Evolutionary conservation across 768 basidiomycete genomes (phyloP).

Genomic region (Daedaleopsis sinensis): DNA sequence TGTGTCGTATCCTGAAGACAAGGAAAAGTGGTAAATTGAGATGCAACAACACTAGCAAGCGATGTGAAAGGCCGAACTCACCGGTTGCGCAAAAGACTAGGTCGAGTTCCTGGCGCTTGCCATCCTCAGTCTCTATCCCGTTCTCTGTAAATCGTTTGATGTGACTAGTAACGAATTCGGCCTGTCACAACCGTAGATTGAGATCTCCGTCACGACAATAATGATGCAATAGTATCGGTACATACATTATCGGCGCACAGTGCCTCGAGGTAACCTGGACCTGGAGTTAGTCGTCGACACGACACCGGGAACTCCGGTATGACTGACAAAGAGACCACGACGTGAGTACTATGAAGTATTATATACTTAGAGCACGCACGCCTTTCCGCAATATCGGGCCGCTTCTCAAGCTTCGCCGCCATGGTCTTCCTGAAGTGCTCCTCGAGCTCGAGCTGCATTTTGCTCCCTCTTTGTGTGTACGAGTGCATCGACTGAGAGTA

Average conservation of each 20-base stretch:
- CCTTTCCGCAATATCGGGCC: conserved; percentile 62
- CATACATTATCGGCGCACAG: conserved; percentile 62
- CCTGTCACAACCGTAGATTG: conserved; percentile 32
- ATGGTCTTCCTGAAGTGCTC: conserved; percentile 47
- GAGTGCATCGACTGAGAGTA: conserved; percentile 38
- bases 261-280: conserved; percentile 69
- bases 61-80: conserved; percentile 17
- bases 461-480: conserved; percentile 43
- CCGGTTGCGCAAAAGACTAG: conserved; percentile 68
- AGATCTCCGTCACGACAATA: background rate
- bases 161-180: conserved; percentile 53
- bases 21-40: background rate
- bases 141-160: conserved; percentile 55
- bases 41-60: background rate
- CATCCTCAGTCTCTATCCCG: conserved; percentile 62
- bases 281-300: conserved; percentile 67
- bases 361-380: conserved; percentile 35
- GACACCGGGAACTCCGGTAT: conserved; percentile 56
- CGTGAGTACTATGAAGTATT: conserved; percentile 1
- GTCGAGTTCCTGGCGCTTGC: conserved; percentile 55
- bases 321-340: background rate
- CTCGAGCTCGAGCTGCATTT: conserved; percentile 40
- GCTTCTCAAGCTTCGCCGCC: conserved; percentile 53
- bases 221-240: background rate
- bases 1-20: conserved; percentile 51